Evolutionary conservation across 306 rosid species (phyloP).

Genomic region (Clitoria ternatea): DNA sequence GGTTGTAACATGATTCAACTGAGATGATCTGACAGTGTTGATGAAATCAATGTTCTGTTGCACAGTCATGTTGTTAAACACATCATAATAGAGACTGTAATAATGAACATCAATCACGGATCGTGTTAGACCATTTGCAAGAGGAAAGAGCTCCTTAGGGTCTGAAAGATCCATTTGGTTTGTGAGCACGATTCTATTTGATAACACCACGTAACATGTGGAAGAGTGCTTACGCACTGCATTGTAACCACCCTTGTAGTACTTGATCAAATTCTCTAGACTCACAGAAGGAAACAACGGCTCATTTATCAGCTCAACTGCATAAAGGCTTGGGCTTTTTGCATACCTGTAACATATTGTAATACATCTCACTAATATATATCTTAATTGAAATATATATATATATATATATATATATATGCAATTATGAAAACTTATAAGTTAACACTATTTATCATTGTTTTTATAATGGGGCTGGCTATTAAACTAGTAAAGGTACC

Average conservation of each 20-base stretch:
- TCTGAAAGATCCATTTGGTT: no score
- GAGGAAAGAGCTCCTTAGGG: conserved; percentile 49
- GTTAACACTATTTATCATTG: no score
- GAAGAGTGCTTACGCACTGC: conserved; percentile 51
- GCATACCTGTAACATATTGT: no score
- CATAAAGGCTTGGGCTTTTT: conserved; percentile 48
- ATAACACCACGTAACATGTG: conserved; percentile 46
- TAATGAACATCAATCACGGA: conserved; percentile 68
- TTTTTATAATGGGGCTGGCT: no score
- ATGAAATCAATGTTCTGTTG: conserved; percentile 62
- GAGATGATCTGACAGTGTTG: conserved; percentile 32
- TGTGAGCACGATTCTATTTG: conserved; percentile 51
- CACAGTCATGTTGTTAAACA: conserved; percentile 35
- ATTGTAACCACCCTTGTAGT: conserved; percentile 54
- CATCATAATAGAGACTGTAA: conserved; percentile 43
- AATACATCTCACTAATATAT: no score
- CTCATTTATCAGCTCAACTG: conserved; percentile 70
- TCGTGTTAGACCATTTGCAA: conserved; percentile 39
- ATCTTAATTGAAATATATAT: no score
- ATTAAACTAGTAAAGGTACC: no score
- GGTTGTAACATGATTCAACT: conserved; percentile 46
- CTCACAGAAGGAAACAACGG: conserved; percentile 51
- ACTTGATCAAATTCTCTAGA: conserved; percentile 42
- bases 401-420: no score
- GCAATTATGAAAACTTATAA: no score